phyloP scores from a whole-genome alignment of 768 basidiomycete species.

The Paxillus ammoniavirescens region DNA sequence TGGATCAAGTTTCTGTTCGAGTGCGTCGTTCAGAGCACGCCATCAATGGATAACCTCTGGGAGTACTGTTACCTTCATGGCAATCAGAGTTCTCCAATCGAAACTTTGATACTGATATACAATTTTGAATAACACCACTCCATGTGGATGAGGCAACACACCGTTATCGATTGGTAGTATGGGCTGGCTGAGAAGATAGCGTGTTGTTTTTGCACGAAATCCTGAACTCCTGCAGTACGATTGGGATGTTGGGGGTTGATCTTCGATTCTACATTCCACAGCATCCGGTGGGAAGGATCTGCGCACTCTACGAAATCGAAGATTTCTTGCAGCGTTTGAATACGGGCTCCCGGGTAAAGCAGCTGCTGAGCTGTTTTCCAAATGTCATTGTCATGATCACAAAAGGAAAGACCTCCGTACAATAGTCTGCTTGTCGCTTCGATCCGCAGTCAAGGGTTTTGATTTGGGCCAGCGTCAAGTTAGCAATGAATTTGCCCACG shows the following conservation, averaged over 20 bases:
- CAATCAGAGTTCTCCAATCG: slow-evolving; percentile 74
- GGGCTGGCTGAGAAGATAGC: slow-evolving; percentile 54
- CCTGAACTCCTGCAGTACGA: slow-evolving; percentile 50
- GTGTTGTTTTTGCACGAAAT: slow-evolving; percentile 64
- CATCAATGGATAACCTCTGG: not conserved
- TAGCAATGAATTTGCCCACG: slow-evolving; percentile 74
- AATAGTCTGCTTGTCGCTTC: slow-evolving; percentile 52
- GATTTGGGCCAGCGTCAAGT: slow-evolving; percentile 75
- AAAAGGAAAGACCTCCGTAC: slow-evolving; percentile 37
- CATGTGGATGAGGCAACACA: slow-evolving; percentile 28
- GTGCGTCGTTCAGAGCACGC: not conserved
- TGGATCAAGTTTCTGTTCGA: slow-evolving; percentile 52
- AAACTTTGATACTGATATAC: slow-evolving; percentile 71
- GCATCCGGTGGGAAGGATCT: slow-evolving; percentile 58
- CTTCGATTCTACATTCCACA: slow-evolving; percentile 82
- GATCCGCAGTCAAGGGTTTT: slow-evolving; percentile 83
- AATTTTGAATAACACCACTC: not conserved
- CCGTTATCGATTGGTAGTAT: slow-evolving; percentile 65
- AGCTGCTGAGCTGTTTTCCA: slow-evolving; percentile 52
- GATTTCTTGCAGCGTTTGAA: slow-evolving; percentile 71
- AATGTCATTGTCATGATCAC: slow-evolving; percentile 1
- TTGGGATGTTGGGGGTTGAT: slow-evolving; percentile 55
- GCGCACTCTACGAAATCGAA: slow-evolving; percentile 76
- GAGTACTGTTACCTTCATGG: slow-evolving; percentile 54
- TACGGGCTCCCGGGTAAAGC: slow-evolving; percentile 63